phyloP scores from a whole-genome alignment of 805 yeast genomes.

The Candida adriatica region DNA sequence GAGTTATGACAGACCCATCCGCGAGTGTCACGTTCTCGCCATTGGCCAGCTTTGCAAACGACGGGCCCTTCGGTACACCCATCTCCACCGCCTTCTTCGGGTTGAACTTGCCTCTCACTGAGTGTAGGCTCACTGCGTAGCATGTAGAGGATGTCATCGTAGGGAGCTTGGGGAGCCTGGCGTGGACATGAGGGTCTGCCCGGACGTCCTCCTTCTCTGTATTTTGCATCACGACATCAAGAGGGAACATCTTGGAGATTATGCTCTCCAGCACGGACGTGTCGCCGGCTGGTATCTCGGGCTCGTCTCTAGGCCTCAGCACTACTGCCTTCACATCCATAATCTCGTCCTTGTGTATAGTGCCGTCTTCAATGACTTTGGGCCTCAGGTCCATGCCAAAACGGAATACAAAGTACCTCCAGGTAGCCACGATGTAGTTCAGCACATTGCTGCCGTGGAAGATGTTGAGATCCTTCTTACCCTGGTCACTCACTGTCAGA shows the following conservation, averaged over 20 bases:
- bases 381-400: slow-evolving; percentile 51
- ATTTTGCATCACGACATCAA: slow-evolving; percentile 26
- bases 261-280: slow-evolving; percentile 21
- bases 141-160: slow-evolving; percentile 38
- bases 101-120: slow-evolving; percentile 72
- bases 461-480: slow-evolving; percentile 48
- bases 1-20: slow-evolving; percentile 50
- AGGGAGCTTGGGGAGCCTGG: slow-evolving; percentile 25
- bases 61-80: slow-evolving; percentile 61
- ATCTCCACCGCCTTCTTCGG: slow-evolving; percentile 56
- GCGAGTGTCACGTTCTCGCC: slow-evolving; percentile 53
- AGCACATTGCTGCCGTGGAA: slow-evolving; percentile 42
- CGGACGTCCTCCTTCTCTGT: slow-evolving; percentile 9
- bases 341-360: slow-evolving; percentile 27
- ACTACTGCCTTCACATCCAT: slow-evolving; percentile 20
- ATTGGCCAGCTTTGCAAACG: slow-evolving; percentile 50
- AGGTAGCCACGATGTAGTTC: slow-evolving; percentile 60
- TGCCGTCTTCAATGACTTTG: slow-evolving; percentile 18
- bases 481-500: slow-evolving; percentile 76
- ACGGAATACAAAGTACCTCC: slow-evolving; percentile 85
- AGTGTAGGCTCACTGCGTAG: slow-evolving; percentile 60
- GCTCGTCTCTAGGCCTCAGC: slow-evolving; percentile 1
- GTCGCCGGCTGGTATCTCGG: slow-evolving; percentile 4
- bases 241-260: slow-evolving; percentile 51
- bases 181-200: slow-evolving; percentile 33